Conservation (phyloP, 106 monocot species). For the Dendrobium huoshanense region DNA sequence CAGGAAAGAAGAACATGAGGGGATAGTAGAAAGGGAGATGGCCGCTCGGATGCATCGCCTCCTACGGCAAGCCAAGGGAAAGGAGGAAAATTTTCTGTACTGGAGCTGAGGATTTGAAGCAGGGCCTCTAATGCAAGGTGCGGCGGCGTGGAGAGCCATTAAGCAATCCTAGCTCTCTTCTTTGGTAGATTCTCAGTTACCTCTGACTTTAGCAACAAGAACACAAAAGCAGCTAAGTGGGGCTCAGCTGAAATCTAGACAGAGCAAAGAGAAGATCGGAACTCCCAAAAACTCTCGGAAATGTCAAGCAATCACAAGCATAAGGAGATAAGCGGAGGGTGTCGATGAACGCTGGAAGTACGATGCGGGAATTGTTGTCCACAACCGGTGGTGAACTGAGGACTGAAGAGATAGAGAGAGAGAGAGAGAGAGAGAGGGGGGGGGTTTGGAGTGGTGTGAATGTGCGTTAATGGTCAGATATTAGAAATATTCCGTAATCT, state of each 20-base stretch:
- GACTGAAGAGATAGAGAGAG: too few species aligned
- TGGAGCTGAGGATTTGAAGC: neutral
- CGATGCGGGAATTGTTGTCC: neutral
- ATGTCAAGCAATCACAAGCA: too few species aligned
- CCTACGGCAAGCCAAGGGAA: neutral
- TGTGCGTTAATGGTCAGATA: too few species aligned
- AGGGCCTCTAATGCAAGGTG: neutral
- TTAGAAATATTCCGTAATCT: too few species aligned
- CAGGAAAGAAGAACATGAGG: neutral
- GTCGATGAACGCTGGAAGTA: neutral
- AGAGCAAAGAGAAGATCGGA: too few species aligned
- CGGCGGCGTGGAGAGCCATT: slow-evolving; percentile 1
- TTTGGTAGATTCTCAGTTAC: neutral
- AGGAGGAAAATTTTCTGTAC: neutral
- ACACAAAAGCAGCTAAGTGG: neutral
- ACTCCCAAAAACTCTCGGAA: too few species aligned
- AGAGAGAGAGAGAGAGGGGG: too few species aligned
- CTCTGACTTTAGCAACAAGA: neutral
- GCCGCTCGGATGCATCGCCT: neutral
- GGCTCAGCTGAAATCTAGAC: too few species aligned
- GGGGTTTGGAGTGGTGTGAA: too few species aligned
- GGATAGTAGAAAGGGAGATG: neutral
- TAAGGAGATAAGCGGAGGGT: too few species aligned
- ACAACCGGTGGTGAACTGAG: neutral
- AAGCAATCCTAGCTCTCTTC: neutral